Evolutionary conservation across 2,329 filamentous ascomycete species (phyloP), one percentile per base, ranked within the genome.

Genomic region (Xylariaceae sp.): DNA sequence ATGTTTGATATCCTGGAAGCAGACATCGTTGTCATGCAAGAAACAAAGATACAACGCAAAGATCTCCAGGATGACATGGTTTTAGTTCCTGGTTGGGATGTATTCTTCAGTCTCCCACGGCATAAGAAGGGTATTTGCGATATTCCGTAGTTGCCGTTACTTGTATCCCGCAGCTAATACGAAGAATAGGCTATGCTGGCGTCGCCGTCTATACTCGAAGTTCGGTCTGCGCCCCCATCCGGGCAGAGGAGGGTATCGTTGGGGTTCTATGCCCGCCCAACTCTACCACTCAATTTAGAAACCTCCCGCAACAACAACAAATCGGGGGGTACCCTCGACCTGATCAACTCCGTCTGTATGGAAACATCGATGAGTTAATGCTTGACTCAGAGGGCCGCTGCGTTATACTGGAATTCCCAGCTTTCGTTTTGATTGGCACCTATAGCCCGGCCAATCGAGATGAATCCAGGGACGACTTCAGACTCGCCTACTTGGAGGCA

Each of bases 41-140:
- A 97, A 72, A 86, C 90, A 43, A 99, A 97, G 73, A 96, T 97
- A 41, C 94, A 97, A 68, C 81, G 87, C 54, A 96, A 96, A 68
- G 91, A 96, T 63, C 76, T 99, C 1, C 80, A 79, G 41, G 94
- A 97, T 77, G 94, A 97, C 64, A 97, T 97, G 90, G 91, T 97
- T 7, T 76, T 97, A 35, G 84, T 97, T 0, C 85, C 89, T 0
- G 94, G 94, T 9, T 99, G 92, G 92, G 94, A 99, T 69, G 91
- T 91, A 61, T 96, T 87, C 72, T 96, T 96, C 73, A 96, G 91
- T 68, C 76, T 99, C 29, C 94, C 94, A 0, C 90, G 86, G 68
- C 80, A 95, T 67, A 97, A 97, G 71, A 97, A 96, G 77, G 92
- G 90, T 87, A 73, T 31, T 60, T 47, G 19, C 19, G 27, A 37